phyloP scores from a whole-genome alignment of 2,329 filamentous ascomycete species.

The Pseudogymnoascus sp. region DNA sequence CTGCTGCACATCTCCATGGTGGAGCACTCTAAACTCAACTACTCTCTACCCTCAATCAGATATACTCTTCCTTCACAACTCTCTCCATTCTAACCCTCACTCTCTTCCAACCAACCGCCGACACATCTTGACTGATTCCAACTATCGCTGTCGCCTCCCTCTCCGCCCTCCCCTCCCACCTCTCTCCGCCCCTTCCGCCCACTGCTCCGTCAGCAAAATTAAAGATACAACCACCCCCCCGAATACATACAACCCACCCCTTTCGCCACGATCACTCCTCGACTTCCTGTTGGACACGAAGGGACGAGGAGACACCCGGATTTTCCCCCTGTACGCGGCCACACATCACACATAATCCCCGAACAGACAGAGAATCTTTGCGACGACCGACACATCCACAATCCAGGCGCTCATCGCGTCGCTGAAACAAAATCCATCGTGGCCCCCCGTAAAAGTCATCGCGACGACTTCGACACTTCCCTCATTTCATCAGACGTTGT shows the following conservation, averaged over 20 bases:
- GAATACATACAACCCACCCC: background rate
- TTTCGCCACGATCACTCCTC: constrained; percentile 1
- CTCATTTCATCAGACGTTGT: constrained; percentile 5
- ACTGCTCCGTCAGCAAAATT: background rate
- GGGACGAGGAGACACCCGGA: background rate
- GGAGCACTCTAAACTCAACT: background rate
- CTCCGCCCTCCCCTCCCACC: background rate
- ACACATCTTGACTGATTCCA: background rate
- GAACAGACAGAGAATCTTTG: background rate
- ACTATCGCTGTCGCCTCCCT: background rate
- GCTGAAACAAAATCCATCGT: constrained; percentile 2
- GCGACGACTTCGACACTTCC: background rate
- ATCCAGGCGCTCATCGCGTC: background rate
- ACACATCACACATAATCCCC: background rate
- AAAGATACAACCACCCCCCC: background rate
- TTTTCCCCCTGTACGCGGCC: background rate
- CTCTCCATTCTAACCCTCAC: background rate
- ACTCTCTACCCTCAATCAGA: constrained; percentile 2
- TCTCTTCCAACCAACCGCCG: background rate
- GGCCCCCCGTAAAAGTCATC: constrained; percentile 8
- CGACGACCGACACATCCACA: background rate
- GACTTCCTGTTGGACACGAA: constrained; percentile 1
- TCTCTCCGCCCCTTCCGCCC: background rate
- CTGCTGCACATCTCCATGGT: background rate
- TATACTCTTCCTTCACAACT: background rate